Evolutionary conservation across 2,329 filamentous ascomycete species (phyloP).

Genomic region (Monilinia laxa): DNA sequence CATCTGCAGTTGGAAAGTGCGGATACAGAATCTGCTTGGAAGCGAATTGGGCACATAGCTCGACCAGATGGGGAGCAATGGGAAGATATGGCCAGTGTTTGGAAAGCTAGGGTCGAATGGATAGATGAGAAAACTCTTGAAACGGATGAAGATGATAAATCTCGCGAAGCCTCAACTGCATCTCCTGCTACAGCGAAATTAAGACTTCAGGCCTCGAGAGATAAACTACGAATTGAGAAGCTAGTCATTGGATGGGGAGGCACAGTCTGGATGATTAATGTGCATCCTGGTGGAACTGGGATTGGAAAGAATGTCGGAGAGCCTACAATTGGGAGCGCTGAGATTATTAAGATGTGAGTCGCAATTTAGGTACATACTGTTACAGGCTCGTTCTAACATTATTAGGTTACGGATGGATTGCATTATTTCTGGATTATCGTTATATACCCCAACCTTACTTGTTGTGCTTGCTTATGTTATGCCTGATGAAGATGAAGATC

Average conservation of each 20-base stretch:
- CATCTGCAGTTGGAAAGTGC: slow-evolving; percentile 75
- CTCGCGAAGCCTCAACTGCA: slow-evolving; percentile 34
- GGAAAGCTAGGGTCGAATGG: slow-evolving; percentile 92
- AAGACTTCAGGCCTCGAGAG: slow-evolving; percentile 50
- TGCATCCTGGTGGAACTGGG: slow-evolving; percentile 72
- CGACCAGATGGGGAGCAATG: slow-evolving; percentile 82
- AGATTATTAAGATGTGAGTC: slow-evolving; percentile 88
- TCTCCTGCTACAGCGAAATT: slow-evolving; percentile 51
- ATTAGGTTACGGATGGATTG: slow-evolving; percentile 87
- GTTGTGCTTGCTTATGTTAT: slow-evolving; percentile 89
- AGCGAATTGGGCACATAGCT: slow-evolving; percentile 87
- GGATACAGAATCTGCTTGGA: slow-evolving; percentile 86
- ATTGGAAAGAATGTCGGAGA: slow-evolving; percentile 67
- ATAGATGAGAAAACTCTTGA: slow-evolving; percentile 82
- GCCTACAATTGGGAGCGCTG: slow-evolving; percentile 73
- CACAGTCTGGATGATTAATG: slow-evolving; percentile 92
- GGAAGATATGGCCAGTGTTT: slow-evolving; percentile 95
- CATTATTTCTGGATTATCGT: slow-evolving; percentile 92
- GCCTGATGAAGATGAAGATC: slow-evolving; percentile 56
- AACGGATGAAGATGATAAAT: slow-evolving; percentile 58
- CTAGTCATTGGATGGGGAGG: slow-evolving; percentile 93
- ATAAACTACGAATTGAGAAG: slow-evolving; percentile 63
- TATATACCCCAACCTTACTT: slow-evolving; percentile 90
- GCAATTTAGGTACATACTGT: background rate
- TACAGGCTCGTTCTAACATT: slow-evolving; percentile 36